Conservation (phyloP, 371 early-diverging fungal genomes). For the Lichtheimia hyalospora region DNA sequence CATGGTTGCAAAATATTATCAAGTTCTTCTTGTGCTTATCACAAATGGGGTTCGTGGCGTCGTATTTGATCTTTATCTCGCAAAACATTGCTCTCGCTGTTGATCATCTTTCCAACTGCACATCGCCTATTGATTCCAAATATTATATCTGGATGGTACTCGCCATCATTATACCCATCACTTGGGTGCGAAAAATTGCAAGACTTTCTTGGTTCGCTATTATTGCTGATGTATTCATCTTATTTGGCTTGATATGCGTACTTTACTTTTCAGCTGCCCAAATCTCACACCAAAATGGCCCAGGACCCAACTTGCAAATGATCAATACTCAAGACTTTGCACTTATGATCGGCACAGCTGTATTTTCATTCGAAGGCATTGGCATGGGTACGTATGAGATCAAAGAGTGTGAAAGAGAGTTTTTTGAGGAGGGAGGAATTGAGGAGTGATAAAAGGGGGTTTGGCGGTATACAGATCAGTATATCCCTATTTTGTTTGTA, state of each 20-base stretch:
- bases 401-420: neutral
- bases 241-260: constrained; percentile 73
- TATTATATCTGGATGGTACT: constrained; percentile 72
- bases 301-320: constrained; percentile 44
- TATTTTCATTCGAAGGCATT: constrained; percentile 87
- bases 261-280: constrained; percentile 60
- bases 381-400: constrained; percentile 25
- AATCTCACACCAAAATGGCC: constrained; percentile 53
- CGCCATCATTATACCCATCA: constrained; percentile 72
- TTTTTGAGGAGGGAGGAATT: neutral
- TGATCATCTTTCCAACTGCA: constrained; percentile 60
- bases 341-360: constrained; percentile 84
- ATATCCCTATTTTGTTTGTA: no score
- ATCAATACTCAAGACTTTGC: constrained; percentile 59
- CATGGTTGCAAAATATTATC: constrained; percentile 59
- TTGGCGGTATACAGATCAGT: no score
- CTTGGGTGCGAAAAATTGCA: constrained; percentile 78
- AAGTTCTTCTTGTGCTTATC: constrained; percentile 70
- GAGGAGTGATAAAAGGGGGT: neutral
- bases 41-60: constrained; percentile 81
- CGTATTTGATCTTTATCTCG: constrained; percentile 84
- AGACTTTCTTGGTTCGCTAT: constrained; percentile 71
- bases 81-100: constrained; percentile 73
- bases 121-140: constrained; percentile 43
- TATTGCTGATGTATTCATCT: constrained; percentile 80